Base-by-base conservation (phyloP, 305 asterid species). In the Fraxinus nigra region DNA sequence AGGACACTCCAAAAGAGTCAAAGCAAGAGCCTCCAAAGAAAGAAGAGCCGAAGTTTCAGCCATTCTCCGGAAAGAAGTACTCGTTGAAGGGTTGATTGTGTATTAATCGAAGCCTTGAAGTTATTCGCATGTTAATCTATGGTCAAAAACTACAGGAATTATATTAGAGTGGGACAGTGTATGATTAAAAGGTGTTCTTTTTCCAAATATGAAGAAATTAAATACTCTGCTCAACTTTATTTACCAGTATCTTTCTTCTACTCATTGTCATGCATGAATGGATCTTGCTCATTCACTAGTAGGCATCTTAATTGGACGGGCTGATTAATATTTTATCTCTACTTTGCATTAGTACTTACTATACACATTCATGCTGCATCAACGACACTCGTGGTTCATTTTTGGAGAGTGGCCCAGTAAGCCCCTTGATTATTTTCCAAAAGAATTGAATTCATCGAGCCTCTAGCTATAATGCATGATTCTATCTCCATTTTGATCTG, bases 21-120 rank as follows among this genome's bases (percentile, higher is more conserved):
- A 92, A 92, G 87, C 85, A 86, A 59, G 97, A 92, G 89, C 89
- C 95, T 10, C 88, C 87, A 4, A 93, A 92, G 94, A 90, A 85
- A 22, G 99, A 97, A 79, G 97, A 95, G 37, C 92, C 96, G 1
- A 92, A 95, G 86, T 97, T 97, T 88, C 97, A 91, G 89, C 83
- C 99, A 10, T 97, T 97, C 86, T 85, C 90, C 0, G 99, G 99
- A 67, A 97, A 93, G 91, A 97, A 97, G 77, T 93, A 95, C 92
- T 93, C 99, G 0, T 80, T 97, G 81, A 95, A 91, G 94, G 92
- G 97, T 82, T 92, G 90, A 89, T 82, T 78, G 83, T 82, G 22
- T 75, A 84, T 86, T 74, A 34, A 75, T 77, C 67, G 40, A 72
- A 46, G 35, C 32, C 79, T 77, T 28, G 22, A 20, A 72, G 33